phyloP scores from a whole-genome alignment of 352 stramenopile genomes.

The Saprolegnia parasitica region DNA sequence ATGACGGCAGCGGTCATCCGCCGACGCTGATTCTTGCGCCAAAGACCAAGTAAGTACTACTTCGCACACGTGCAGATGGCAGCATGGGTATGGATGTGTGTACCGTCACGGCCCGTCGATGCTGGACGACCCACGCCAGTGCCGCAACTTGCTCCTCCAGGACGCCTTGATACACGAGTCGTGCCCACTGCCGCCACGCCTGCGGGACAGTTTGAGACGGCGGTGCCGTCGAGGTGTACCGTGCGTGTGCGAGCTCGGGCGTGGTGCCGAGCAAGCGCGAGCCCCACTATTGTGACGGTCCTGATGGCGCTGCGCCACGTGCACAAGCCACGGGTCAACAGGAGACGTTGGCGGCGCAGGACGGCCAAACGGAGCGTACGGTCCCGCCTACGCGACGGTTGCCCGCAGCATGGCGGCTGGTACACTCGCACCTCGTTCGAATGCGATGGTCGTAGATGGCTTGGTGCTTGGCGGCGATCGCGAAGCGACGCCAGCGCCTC shows the following conservation, averaged over 20 bases:
- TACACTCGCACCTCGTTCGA: not conserved
- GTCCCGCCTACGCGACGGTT: constrained; percentile 5
- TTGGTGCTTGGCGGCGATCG: not conserved
- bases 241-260: too few relatives aligned
- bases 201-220: not conserved
- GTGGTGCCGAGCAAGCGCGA: not conserved
- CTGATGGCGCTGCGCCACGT: not conserved
- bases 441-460: not conserved
- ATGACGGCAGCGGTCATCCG: not conserved
- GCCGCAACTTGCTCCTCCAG: constrained; percentile 7
- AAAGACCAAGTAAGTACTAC: not conserved
- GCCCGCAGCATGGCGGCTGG: too few relatives aligned
- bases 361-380: not conserved
- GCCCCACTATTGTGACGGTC: too few relatives aligned
- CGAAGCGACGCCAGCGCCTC: too few relatives aligned
- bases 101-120: constrained; percentile 12
- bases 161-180: not conserved
- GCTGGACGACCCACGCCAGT: not conserved
- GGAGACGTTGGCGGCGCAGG: not conserved
- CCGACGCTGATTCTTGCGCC: not conserved
- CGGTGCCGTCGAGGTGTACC: not conserved
- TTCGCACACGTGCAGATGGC: not conserved
- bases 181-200: not conserved
- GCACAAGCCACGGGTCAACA: too few relatives aligned
- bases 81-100: not conserved